Base-by-base conservation (phyloP, 73 alveolate species). In the Paramecium biaurelia region DNA sequence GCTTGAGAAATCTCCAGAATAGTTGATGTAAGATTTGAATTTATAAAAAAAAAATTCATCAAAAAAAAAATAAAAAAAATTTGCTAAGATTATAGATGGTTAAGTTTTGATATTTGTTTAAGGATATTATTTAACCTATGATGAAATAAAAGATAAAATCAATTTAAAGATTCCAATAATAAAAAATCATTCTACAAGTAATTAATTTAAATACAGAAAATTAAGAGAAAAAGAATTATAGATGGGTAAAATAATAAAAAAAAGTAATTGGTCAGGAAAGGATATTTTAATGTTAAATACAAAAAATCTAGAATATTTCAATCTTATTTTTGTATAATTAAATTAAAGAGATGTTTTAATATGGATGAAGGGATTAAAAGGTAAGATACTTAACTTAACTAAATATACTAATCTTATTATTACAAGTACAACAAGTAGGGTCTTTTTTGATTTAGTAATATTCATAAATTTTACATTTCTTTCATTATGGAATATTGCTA, bases 221-320 rank as follows among this genome's bases (percentile, higher is more conserved):
- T 24, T 79, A 42, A 79, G 90, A 43, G 74, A 43, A 34, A 41
- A 38, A 21, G 90, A 79, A 43, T 79, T 79, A 63, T 63, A 63
- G 47, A 11, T 2, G 28, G 42, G 56, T 42, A 79, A 79, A 24
- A 34, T 41, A 20, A 38, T 79, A 23, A 45, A 18, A 43, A 24
- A 58, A 9, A 79, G 56, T 30, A 79, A 41, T 42, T 79, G 72
- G 70, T 79, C 90, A 10, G 90, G 90, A 24, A 79, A 79, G 18
- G 72, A 79, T 79, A 15, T 79, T 4, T 12, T 72, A 28, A 32
- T 11, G 18, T 42, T 45, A 9, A 23, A 79, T 21, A 23, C 90
- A 37, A 23, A 23, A 12, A 79, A 24, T 15, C 30, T 30, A 6
- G 90, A 47, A 20, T 30, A 32, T 30, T 63, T 63, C 24, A 63